Evolutionary conservation across 495 filamentous ascomycete species (phyloP), one percentile per base, ranked within the genome.

Genomic region (Penicillium paradoxum): DNA sequence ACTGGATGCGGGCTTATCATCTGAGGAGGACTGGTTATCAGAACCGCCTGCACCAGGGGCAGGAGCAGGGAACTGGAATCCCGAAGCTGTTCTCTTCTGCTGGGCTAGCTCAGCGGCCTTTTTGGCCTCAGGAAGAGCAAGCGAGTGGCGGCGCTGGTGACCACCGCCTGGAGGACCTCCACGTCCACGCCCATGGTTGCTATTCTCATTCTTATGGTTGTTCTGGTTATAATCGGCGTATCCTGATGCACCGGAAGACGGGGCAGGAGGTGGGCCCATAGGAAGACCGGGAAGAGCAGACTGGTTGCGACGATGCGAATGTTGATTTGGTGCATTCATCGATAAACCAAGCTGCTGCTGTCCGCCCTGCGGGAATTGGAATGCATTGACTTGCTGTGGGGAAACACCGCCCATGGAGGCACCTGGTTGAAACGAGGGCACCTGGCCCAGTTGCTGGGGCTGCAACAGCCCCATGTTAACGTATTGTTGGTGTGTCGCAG

Each of bases 81-180:
- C 88, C 53, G 89, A 87, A 11, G 91, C 91, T 22, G 90, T 93
- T 63, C 92, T 81, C 73, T 97, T 97, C 72, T 96, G 91, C 73
- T 98, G 95, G 39, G 93, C 93, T 17, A 96, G 69, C 67, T 98
- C 93, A 39, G 93, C 93, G 25, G 95, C 95, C 74, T 96, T 97
- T 78, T 96, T 97, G 24, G 93, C 93, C 69, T 98, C 93, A 4
- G 91, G 89, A 49, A 98, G 73, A 41, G 91, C 95, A 49, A 98
- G 80, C 17, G 93, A 98, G 71, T 98, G 93, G 67, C 93, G 87
- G 56, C 93, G 84, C 68, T 93, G 88, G 67, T 98, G 93, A 44
- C 91, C 93, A 62, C 83, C 77, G 52, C 81, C 83, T 33, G 83
- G 75, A 51, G 84, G 80, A 43, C 84, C 86, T 56, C 90, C 90